A percentile compares a stretch with the other conserved stretches of the same genome.
These are phyloP conservation scores for Skeletonema marinoi DNA, from an alignment of 108 stramenopile genomes.

Conservation along the genomic window DNA sequence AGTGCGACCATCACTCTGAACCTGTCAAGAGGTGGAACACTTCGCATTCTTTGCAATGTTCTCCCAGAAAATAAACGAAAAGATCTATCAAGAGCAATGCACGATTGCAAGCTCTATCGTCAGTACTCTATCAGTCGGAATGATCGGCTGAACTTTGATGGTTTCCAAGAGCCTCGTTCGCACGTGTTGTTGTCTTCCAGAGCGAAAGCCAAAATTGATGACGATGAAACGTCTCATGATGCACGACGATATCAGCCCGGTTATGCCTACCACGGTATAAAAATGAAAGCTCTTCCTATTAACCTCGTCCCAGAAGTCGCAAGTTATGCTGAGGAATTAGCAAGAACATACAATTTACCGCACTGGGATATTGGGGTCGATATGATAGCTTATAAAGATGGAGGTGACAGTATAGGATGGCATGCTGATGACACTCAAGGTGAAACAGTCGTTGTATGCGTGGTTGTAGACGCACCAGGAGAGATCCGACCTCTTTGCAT, in stretches of 20 bases:
- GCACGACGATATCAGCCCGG: slow-evolving; percentile 2
- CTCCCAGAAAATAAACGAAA: slow-evolving; percentile 5
- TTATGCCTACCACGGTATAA: slow-evolving; percentile 30
- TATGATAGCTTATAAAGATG: slow-evolving; percentile 52
- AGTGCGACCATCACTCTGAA: slow-evolving; percentile 8
- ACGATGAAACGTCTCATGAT: neutral
- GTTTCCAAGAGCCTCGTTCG: slow-evolving; percentile 35
- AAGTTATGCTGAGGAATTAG: slow-evolving; percentile 13
- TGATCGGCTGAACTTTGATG: neutral
- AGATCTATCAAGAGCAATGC: slow-evolving; percentile 27
- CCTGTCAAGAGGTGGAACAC: slow-evolving; percentile 25
- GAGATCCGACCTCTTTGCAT: slow-evolving; percentile 28
- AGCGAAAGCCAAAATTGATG: neutral
- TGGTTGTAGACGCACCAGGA: slow-evolving; percentile 38
- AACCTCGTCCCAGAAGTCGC: slow-evolving; percentile 21
- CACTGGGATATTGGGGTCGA: slow-evolving; percentile 58
- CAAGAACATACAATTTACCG: slow-evolving; percentile 9
- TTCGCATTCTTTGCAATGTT: slow-evolving; percentile 21
- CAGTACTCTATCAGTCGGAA: slow-evolving; percentile 17
- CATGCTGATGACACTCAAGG: slow-evolving; percentile 72
- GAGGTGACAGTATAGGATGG: slow-evolving; percentile 56
- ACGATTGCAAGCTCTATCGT: slow-evolving; percentile 31
- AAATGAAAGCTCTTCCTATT: slow-evolving; percentile 33
- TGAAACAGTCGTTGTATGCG: slow-evolving; percentile 45
- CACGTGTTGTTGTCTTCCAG: slow-evolving; percentile 44